These are phyloP conservation scores for Cercis canadensis DNA, from an alignment of 306 rosid species.

Conservation along the genomic window DNA sequence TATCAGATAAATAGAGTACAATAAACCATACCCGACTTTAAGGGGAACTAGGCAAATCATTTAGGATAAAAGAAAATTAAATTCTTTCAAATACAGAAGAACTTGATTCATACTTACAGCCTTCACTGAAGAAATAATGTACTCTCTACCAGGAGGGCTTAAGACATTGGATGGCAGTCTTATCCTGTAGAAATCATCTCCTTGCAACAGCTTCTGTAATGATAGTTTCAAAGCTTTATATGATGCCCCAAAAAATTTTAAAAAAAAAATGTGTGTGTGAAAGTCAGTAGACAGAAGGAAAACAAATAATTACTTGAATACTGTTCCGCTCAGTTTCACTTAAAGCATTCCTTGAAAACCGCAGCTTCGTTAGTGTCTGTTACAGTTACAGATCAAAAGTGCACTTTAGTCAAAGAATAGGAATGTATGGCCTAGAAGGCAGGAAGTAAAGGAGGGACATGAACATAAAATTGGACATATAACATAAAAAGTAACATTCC, in stretches of 20 bases:
- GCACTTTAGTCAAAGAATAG: conserved; percentile 29
- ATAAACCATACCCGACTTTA: not conserved
- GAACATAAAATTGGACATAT: not conserved
- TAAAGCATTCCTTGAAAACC: conserved; percentile 75
- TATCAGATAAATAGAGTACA: conserved; percentile 18
- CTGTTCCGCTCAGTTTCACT: conserved; percentile 64
- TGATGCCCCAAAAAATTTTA: not conserved
- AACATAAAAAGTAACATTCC: not conserved
- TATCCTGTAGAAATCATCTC: conserved; percentile 83
- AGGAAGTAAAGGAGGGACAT: not conserved
- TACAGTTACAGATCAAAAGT: conserved; percentile 34
- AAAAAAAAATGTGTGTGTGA: too few relatives aligned
- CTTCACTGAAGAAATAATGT: conserved; percentile 80
- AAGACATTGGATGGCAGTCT: conserved; percentile 84
- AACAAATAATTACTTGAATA: conserved; percentile 55
- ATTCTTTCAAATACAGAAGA: too few relatives aligned
- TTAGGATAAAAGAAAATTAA: not conserved
- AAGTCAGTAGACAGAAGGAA: not conserved
- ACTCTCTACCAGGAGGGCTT: conserved; percentile 72
- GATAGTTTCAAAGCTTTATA: conserved; percentile 28
- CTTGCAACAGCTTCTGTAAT: conserved; percentile 68
- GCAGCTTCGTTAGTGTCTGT: conserved; percentile 92
- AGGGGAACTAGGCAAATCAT: conserved; percentile 7
- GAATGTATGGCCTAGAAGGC: not conserved
- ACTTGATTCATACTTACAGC: too few relatives aligned